A percentile compares a stretch with the other conserved stretches of the same genome.
phyloP scores from a whole-genome alignment of 352 stramenopile species.

The Phytophthora agathidicida region DNA sequence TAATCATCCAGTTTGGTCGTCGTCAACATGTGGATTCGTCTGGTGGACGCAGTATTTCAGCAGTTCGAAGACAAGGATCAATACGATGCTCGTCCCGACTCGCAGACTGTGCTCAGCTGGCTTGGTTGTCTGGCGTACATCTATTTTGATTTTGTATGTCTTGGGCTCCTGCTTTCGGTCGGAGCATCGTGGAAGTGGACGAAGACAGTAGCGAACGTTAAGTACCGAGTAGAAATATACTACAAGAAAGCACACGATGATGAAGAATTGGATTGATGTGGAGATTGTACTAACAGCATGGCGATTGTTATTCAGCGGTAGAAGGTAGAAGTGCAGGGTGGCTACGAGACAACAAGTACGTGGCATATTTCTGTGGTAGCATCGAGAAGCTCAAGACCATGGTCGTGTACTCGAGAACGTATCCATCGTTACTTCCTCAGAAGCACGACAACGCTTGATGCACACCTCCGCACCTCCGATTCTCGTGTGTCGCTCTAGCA shows the following conservation, averaged over 20 bases:
- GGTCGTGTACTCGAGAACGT: conserved; percentile 16
- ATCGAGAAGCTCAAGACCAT: not conserved
- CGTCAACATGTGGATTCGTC: not conserved
- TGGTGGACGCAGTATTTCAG: conserved; percentile 1
- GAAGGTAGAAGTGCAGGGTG: no score
- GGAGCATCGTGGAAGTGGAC: not conserved
- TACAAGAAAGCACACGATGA: conserved; percentile 17
- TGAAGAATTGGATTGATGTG: not conserved
- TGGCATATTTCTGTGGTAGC: no score
- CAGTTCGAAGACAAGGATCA: no score
- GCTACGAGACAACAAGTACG: no score
- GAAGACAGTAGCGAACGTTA: conserved; percentile 24
- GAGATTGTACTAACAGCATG: no score
- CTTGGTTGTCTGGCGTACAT: not conserved
- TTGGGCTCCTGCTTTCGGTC: not conserved
- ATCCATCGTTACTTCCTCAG: conserved; percentile 3
- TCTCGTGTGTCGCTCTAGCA: no score
- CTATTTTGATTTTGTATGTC: conserved; percentile 35
- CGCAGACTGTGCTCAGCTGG: not conserved
- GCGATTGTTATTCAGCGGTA: no score
- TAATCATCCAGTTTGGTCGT: not conserved
- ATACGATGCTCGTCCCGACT: no score
- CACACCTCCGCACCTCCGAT: conserved; percentile 6
- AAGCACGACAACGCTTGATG: conserved; percentile 13
- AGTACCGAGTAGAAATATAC: conserved; percentile 33